Base-by-base conservation (phyloP, 2,329 filamentous ascomycete genomes). In the Emergomyces orientalis region DNA sequence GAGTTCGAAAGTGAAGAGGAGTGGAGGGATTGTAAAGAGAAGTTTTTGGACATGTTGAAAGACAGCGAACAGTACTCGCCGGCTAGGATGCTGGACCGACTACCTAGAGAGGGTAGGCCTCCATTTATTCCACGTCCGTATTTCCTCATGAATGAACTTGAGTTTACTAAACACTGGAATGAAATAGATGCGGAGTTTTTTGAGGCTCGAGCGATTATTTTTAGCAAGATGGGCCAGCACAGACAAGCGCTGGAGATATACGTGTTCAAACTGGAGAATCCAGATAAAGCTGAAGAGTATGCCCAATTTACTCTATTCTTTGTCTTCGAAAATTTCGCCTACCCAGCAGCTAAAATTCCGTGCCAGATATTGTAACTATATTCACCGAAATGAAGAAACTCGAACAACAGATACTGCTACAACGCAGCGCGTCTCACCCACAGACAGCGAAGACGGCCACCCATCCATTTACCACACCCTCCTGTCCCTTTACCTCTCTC, bases 241-340 rank as follows among this genome's bases (percentile, higher is more conserved):
- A 92, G 91, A 72, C 91, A 97, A 76, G 94, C 94, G 0, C 79
- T 99, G n/a, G 89, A 94, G 72, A 96, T 99, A 60, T 99, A 96
- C 73, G 93, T 97, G 34, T 99, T 97, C 77, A 94, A 93, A 74
- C 84, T 99, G 74, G 80, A 89, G 68, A 88, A 96, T 73, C 93
- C 90, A 66, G 80, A 79, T 14, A 97, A 96, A 76, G 94, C 94
- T 39, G 94, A 99, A 82, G 91, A 96, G 88, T 96, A 79, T 63
- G 66, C 59, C 58, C 32, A 32, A 61, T 17, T 27, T 61, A 59
- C 27, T 30, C 17, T 52, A 39, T 32, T 5, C 2, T 0, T 19
- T 45, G 3, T 62, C 41, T 64, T 65, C 75, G 62, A 73, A 66
- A 52, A 30, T 45, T 19, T 41, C 25, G 25, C 32, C 2, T 3